Base-by-base conservation (phyloP, 805 yeast species). In the Saccharomycopsis selenospora region DNA sequence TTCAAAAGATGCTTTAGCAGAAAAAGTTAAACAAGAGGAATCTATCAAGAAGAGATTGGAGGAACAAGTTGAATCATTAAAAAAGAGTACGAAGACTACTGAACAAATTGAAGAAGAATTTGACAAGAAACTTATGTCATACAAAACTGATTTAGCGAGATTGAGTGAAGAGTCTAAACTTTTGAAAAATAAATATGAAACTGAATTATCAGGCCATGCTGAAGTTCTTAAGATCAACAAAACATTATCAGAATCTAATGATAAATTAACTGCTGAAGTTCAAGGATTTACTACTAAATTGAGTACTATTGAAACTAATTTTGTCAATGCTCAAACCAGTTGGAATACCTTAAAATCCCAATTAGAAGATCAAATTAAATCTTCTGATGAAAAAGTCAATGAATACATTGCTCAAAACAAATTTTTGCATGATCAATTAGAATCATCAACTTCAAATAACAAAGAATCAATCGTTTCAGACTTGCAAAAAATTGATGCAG, bases 381-480 rank as follows among this genome's bases (percentile, higher is more conserved):
- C 61, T 20, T 64, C 75, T 6, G 70, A 69, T 20, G 55, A 63
- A 3, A 74, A 79, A 52, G 58, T 76, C 23, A 71, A 75, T 20
- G 89, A 81, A 46, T 64, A 85, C 33, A 67, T 75, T 11, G 69
- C 76, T n/a, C 95, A 86, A 60, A 85, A 86, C 59, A 69, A 76
- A 43, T 68, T 85, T 3, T 66, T 87, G 14, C 73, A 82, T 51
- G 80, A 79, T 54, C 93, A 86, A 61, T 63, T 88, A 24, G 91
- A 82, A 50, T 56, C 60, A 5, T 46, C 64, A 30, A 56, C 60
- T 7, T 46, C 64, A 30, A 57, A 61, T 14, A 59, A 58, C 25
- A 55, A 51, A 36, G 52, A 45, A 2, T 30, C 14, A 14, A 26
- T 41, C 18, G 10, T 33, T 7, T 17, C 8, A 14, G 38, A 33